Evolutionary conservation across 176 grass and related monocot species (phyloP).

Genomic region (Triticum turgidum): DNA sequence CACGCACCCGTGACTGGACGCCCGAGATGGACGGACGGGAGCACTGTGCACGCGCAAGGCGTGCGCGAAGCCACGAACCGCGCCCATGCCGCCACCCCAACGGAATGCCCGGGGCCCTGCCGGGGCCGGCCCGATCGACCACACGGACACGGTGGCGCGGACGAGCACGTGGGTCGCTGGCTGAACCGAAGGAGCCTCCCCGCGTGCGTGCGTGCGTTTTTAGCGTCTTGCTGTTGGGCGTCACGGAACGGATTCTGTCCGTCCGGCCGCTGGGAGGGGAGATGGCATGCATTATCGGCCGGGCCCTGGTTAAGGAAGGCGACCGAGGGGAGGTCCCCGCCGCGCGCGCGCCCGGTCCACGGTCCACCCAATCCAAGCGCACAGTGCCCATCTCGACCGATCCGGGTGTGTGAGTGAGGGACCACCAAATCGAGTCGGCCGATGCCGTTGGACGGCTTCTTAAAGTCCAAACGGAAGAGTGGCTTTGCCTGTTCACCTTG

Average conservation of each 20-base stretch:
- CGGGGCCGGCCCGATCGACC: not conserved
- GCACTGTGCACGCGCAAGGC: not conserved
- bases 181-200: not conserved
- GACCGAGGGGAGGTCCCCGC: not conserved
- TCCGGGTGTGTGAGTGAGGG: not conserved
- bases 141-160: not conserved
- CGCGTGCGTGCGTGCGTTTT: not conserved
- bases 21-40: not conserved
- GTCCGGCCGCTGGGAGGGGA: not conserved
- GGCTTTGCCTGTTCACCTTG: not conserved
- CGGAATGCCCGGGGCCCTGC: not conserved
- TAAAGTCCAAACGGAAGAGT: not conserved
- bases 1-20: not conserved
- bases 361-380: not conserved
- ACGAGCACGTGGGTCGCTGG: not conserved
- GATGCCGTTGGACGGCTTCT: not conserved
- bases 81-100: not conserved
- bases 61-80: not conserved
- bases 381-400: not conserved
- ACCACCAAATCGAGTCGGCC: not conserved
- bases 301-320: not conserved
- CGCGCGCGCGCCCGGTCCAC: not conserved
- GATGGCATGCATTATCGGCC: not conserved
- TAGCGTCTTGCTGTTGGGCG: not conserved
- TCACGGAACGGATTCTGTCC: not conserved